Conservation (phyloP, 176 grass and related monocot genomes). For the Zea mays region Zm-B73-REFERENCE-NAM-5.0 NC_050102.1:145094501-145095000, state of each 20-base stretch:
- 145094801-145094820: slow-evolving; percentile 78
- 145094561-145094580: slow-evolving; percentile 73
- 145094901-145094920: slow-evolving; percentile 79
- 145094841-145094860: slow-evolving; percentile 62
- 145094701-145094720: slow-evolving; percentile 61
- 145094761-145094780: slow-evolving; percentile 55
- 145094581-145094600: slow-evolving; percentile 54
- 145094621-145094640: no score
- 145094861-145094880: slow-evolving; percentile 34
- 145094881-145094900: slow-evolving; percentile 47
- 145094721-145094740: slow-evolving; percentile 68
- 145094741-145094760: slow-evolving; percentile 67
- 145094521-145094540: slow-evolving; percentile 48
- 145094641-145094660: no score
- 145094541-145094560: slow-evolving; percentile 79
- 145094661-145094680: no score
- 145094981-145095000: slow-evolving; percentile 61
- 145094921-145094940: slow-evolving; percentile 52
- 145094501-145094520: slow-evolving; percentile 70
- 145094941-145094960: slow-evolving; percentile 43
- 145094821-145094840: slow-evolving; percentile 56
- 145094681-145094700: not conserved
- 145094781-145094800: slow-evolving; percentile 78
- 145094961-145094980: slow-evolving; percentile 79
- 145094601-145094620: no score